Evolutionary conservation across 1,284 basidiomycete species (phyloP).

Genomic region (Bjerkandera adusta): DNA sequence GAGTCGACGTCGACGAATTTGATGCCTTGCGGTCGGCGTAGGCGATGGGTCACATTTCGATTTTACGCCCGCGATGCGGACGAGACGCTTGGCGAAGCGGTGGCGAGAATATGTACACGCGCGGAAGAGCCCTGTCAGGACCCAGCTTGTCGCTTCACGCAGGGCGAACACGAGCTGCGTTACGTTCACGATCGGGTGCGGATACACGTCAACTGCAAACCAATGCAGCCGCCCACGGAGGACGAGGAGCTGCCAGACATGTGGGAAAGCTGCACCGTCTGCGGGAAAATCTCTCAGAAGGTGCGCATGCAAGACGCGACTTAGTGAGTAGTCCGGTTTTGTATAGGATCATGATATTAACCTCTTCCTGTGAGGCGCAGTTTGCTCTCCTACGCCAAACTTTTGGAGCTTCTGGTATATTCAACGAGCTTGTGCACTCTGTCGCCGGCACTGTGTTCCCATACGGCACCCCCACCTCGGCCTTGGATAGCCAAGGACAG

Average conservation of each 20-base stretch:
- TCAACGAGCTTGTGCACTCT: constrained; percentile 45
- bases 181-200: constrained; percentile 50
- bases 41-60: constrained; percentile 45
- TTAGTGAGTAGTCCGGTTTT: constrained; percentile 41
- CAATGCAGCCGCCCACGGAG: constrained; percentile 11
- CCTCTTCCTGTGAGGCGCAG: constrained; percentile 22
- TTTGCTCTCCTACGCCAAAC: constrained; percentile 63
- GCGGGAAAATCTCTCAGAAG: constrained; percentile 39
- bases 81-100: constrained; percentile 41
- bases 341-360: background rate
- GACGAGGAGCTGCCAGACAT: constrained; percentile 36
- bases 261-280: constrained; percentile 58
- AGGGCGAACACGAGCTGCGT: constrained; percentile 46
- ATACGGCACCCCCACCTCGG: constrained; percentile 42
- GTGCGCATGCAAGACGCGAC: constrained; percentile 51
- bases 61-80: constrained; percentile 45
- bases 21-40: constrained; percentile 34
- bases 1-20: constrained; percentile 5
- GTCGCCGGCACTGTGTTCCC: constrained; percentile 47
- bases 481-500: constrained; percentile 29
- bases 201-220: constrained; percentile 33
- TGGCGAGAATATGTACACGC: constrained; percentile 32
- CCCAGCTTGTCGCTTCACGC: constrained; percentile 21
- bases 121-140: constrained; percentile 33
- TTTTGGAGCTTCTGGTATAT: constrained; percentile 63